Evolutionary conservation across 2,329 filamentous ascomycete species (phyloP).

Genomic region (Rosellinia necatrix): DNA sequence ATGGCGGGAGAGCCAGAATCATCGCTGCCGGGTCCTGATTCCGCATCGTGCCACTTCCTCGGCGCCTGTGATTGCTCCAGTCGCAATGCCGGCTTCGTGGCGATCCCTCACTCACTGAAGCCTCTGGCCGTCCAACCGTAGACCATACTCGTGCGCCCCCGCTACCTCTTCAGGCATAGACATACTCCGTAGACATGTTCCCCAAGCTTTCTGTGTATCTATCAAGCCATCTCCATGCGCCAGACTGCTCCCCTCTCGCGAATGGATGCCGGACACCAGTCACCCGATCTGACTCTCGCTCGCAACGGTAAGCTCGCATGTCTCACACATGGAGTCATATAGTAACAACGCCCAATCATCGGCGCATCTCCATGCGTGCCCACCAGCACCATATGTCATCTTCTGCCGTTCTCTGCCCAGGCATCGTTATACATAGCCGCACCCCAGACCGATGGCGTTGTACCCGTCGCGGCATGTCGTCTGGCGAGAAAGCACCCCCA

Average conservation of each 20-base stretch:
- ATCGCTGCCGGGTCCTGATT: constrained; percentile 36
- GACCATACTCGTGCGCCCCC: constrained; percentile 14
- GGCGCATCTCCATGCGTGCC: constrained; percentile 17
- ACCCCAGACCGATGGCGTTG: constrained; percentile 8
- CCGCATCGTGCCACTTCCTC: constrained; percentile 37
- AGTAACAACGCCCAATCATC: constrained; percentile 19
- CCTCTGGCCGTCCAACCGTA: constrained; percentile 25
- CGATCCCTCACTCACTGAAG: constrained; percentile 41
- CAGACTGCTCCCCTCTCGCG: too few species aligned
- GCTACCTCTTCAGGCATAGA: constrained; percentile 23
- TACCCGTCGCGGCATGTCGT: constrained; percentile 5
- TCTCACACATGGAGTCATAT: constrained; percentile 6
- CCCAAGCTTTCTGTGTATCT: constrained; percentile 13
- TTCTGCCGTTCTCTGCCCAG: neutral
- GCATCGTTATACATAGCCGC: constrained; percentile 3
- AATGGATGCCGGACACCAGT: constrained; percentile 13
- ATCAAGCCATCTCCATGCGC: neutral
- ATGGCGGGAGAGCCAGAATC: constrained; percentile 31
- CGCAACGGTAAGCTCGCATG: constrained; percentile 14
- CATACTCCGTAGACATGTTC: constrained; percentile 6
- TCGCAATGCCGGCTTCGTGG: constrained; percentile 40
- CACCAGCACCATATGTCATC: constrained; percentile 14
- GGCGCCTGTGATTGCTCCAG: constrained; percentile 33
- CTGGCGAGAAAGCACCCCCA: constrained; percentile 29
- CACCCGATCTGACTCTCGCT: constrained; percentile 2